Conservation (phyloP, 345 rosid species). For the Stellera chamaejasme region DNA sequence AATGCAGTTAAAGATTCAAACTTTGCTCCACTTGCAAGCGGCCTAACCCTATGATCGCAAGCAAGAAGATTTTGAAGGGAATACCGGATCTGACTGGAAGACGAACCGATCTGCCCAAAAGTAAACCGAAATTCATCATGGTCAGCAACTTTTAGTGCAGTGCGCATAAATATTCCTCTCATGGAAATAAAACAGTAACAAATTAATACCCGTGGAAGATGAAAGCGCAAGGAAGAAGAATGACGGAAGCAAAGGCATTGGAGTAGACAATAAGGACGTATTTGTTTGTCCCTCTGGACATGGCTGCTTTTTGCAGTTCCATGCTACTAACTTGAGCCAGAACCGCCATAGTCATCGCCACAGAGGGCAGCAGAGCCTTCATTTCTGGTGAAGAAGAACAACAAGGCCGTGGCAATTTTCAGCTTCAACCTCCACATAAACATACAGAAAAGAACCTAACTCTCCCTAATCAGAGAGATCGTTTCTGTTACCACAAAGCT, state of each 20-base stretch:
- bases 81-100: slow-evolving; percentile 22
- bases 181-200: not conserved
- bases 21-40: not conserved
- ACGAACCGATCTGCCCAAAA: slow-evolving; percentile 18
- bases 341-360: slow-evolving; percentile 37
- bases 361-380: slow-evolving; percentile 9
- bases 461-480: too few species aligned
- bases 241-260: slow-evolving; percentile 25
- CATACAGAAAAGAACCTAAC: too few species aligned
- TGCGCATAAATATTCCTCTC: not conserved
- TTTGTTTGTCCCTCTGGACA: slow-evolving; percentile 35
- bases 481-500: too few species aligned
- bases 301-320: slow-evolving; percentile 36
- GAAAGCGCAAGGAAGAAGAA: slow-evolving; percentile 39
- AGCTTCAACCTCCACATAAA: too few species aligned
- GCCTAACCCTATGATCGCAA: slow-evolving; percentile 32
- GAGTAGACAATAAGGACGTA: slow-evolving; percentile 36
- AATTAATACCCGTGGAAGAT: slow-evolving; percentile 26
- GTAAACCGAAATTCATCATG: not conserved
- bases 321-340: slow-evolving; percentile 22
- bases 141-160: too few species aligned
- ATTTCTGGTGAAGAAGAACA: not conserved
- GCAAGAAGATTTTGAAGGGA: slow-evolving; percentile 31
- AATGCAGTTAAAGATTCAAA: too few species aligned
- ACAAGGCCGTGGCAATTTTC: too few species aligned